Base-by-base conservation (phyloP, 1,284 basidiomycete species). In the Sporisorium scitamineum region DNA sequence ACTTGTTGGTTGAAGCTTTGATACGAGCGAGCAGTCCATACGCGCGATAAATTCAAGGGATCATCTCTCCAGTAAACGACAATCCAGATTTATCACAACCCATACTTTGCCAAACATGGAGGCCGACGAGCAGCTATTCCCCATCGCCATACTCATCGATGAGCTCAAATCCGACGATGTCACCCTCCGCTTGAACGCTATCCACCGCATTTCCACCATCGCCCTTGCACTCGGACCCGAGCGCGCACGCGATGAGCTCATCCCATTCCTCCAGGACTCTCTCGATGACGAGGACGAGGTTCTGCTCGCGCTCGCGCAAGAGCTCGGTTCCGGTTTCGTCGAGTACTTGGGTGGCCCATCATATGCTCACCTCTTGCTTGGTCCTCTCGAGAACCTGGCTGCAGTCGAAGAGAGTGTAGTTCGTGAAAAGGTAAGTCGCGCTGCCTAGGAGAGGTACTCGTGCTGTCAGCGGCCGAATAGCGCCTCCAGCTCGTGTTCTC, bases 231-330 rank as follows among this genome's bases (percentile, higher is more conserved):
- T 99, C 55, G 97, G 97, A 14, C 92, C 95, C 32, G 93, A 97
- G 88, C 92, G 97, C 76, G 93, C 96, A 37, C 91, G 97, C 73
- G 94, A 96, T 70, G 97, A 99, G 86, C 90, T 99, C 75, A 91
- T 99, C 76, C 94, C 95, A 1, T 99, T 99, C 88, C 90, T 99
- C 65, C 93, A 95, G 88, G 96, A 99, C 85, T 97, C 95, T 39
- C 91, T 99, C 79, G 97, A 99, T 86, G 97, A 99, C 85, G 97
- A 99, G 87, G 97, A 99, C 86, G 97, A 99, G 86, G 96, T 99
- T 31, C 88, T 99, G 41, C 90, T 99, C 42, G 97, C 96, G 5
- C 89, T 99, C 59, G 95, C 96, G 22, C 96, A 98, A 82, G 97
- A 99, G 87, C 88, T 99, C 24, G 97, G 96, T 18, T 85, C 72